Evolutionary conservation across 164 flowering plant genomes (phyloP).

Genomic region (Echeveria elegans): DNA sequence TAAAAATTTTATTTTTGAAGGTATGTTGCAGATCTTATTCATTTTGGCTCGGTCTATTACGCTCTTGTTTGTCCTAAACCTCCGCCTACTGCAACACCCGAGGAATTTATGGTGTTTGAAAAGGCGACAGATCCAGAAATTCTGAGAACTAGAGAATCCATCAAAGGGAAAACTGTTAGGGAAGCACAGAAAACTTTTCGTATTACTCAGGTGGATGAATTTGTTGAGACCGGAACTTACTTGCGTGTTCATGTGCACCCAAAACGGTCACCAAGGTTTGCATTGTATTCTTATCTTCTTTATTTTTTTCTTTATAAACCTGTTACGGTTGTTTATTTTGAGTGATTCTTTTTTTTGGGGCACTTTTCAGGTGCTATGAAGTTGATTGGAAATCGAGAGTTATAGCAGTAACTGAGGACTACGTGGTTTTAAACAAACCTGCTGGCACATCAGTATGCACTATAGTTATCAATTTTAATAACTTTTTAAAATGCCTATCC

Average conservation of each 20-base stretch:
- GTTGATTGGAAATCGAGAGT: conserved; percentile 93
- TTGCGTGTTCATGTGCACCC: conserved; percentile 93
- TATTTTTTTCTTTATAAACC: neutral
- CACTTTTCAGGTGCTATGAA: conserved; percentile 70
- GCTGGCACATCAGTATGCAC: conserved; percentile 85
- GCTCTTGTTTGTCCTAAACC: conserved; percentile 91
- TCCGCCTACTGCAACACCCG: conserved; percentile 79
- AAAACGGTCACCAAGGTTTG: conserved; percentile 85
- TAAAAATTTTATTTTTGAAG: conserved; percentile 36
- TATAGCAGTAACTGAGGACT: conserved; percentile 66
- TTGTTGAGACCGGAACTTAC: conserved; percentile 86
- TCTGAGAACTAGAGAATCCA: conserved; percentile 49
- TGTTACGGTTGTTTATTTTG: conserved; percentile 4
- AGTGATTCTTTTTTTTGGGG: neutral
- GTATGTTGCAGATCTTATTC: conserved; percentile 94
- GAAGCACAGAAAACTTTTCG: conserved; percentile 92
- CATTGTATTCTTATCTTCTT: neutral
- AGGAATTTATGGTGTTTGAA: conserved; percentile 52
- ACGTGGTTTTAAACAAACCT: conserved; percentile 91
- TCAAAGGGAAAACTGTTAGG: conserved; percentile 84
- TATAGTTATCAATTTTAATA: too few species aligned
- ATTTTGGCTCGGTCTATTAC: conserved; percentile 89
- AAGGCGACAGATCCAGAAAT: conserved; percentile 65
- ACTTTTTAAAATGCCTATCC: too few species aligned
- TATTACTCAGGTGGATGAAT: conserved; percentile 50